Conservation (phyloP, 2,329 filamentous ascomycete species). For the Westerdykella aurantiaca region DNA sequence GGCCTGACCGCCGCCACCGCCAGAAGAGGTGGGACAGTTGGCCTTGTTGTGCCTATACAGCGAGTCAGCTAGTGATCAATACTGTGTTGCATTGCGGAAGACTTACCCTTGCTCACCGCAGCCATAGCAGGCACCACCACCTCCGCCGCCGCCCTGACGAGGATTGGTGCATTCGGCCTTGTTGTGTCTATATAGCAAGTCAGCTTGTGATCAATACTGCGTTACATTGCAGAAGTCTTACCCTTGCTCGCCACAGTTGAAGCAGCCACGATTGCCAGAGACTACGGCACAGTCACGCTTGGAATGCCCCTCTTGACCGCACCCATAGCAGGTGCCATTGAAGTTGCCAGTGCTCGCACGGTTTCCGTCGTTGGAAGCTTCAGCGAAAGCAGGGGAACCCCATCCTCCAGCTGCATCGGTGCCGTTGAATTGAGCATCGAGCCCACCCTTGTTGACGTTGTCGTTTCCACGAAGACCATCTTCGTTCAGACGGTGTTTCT, state of each 20-base stretch:
- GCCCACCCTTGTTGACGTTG: neutral
- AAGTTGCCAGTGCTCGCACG: neutral
- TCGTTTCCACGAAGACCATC: conserved; percentile 11
- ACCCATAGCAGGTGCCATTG: conserved; percentile 20
- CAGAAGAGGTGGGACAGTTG: neutral
- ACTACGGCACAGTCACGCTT: conserved; percentile 21
- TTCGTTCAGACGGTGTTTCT: conserved; percentile 22
- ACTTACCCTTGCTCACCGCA: conserved; percentile 1
- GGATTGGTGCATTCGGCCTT: conserved; percentile 24
- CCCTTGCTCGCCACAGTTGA: conserved; percentile 23
- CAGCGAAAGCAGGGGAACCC: neutral
- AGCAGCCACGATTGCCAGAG: conserved; percentile 18
- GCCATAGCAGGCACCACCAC: conserved; percentile 5
- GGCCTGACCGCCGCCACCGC: neutral
- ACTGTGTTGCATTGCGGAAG: neutral
- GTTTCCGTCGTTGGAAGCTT: neutral
- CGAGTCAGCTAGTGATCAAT: neutral
- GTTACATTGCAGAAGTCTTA: neutral
- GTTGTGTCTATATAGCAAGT: conserved; percentile 15
- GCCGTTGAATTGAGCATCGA: no score
- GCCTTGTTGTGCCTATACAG: neutral
- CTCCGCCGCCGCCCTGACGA: conserved; percentile 14
- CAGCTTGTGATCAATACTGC: neutral
- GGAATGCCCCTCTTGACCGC: conserved; percentile 19
- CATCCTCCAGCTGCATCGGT: neutral